A percentile compares a stretch with the other conserved stretches of the same genome.
phyloP scores from a whole-genome alignment of 1,284 basidiomycete genomes.

The Apiotrichum sp. region DNA sequence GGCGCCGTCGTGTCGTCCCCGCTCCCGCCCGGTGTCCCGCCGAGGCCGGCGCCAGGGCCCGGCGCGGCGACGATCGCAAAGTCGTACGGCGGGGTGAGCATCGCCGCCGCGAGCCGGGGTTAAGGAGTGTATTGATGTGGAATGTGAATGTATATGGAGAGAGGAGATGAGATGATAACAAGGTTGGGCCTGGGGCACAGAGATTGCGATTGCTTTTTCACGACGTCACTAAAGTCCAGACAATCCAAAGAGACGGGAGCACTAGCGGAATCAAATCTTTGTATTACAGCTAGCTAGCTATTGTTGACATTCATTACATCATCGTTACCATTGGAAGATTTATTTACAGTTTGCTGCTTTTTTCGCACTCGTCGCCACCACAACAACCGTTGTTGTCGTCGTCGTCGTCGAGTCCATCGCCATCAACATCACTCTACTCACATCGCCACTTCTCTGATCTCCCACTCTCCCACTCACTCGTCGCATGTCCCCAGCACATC shows the following conservation, averaged over 20 bases:
- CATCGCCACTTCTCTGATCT: not conserved
- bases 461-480: no score
- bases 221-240: no score
- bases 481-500: no score
- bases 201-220: no score
- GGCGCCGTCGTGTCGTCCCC: not conserved
- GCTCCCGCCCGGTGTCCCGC: not conserved
- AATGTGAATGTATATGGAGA: no score
- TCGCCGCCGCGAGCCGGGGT: not conserved
- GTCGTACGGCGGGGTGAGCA: constrained; percentile 31
- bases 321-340: not conserved
- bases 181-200: no score
- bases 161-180: not conserved
- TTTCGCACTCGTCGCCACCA: not conserved
- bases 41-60: not conserved
- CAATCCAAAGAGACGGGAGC: no score
- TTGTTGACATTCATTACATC: not conserved
- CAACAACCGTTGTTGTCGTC: not conserved
- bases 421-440: not conserved
- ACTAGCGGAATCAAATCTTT: not conserved
- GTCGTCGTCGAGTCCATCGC: not conserved
- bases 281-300: not conserved
- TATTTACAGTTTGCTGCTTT: not conserved
- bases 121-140: no score
- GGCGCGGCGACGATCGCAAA: constrained; percentile 25